Percentiles rank a stretch among this genome's conserved stretches.
Conservation (phyloP, 2,329 filamentous ascomycete genomes). For the Venturia effusa region DNA sequence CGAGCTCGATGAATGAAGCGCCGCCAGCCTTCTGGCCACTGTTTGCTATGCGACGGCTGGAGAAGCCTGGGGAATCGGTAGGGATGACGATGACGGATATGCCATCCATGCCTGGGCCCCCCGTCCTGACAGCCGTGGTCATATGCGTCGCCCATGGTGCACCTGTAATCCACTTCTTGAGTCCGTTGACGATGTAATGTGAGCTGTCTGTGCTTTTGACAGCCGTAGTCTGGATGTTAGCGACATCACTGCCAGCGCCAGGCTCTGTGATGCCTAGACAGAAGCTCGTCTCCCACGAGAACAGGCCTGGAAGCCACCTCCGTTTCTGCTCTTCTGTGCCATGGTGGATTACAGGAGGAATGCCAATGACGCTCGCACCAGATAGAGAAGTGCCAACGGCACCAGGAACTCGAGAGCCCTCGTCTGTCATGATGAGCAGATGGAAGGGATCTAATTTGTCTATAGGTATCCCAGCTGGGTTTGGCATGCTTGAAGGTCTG, state of each 20-base stretch:
- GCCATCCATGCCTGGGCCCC: constrained; percentile 41
- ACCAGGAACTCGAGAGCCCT: constrained; percentile 43
- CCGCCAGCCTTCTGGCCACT: constrained; percentile 57
- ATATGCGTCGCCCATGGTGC: constrained; percentile 50
- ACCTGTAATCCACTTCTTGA: constrained; percentile 60
- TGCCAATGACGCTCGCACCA: constrained; percentile 51
- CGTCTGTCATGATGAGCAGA: constrained; percentile 43
- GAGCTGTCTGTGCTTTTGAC: constrained; percentile 65
- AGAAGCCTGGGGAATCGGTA: constrained; percentile 38
- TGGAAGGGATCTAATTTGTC: constrained; percentile 29
- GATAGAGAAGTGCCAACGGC: constrained; percentile 48
- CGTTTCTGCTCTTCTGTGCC: constrained; percentile 49
- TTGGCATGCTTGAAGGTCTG: constrained; percentile 27
- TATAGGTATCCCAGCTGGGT: constrained; percentile 26
- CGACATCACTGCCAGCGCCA: constrained; percentile 46
- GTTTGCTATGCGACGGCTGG: constrained; percentile 47
- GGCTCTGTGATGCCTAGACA: constrained; percentile 58
- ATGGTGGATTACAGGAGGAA: constrained; percentile 52
- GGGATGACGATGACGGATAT: constrained; percentile 50
- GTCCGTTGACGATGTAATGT: constrained; percentile 56
- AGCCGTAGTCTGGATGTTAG: constrained; percentile 51
- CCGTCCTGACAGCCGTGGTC: constrained; percentile 52
- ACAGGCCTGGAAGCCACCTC: constrained; percentile 48
- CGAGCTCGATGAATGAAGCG: constrained; percentile 45
- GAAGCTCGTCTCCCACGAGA: constrained; percentile 48